A percentile compares a stretch with the other conserved stretches of the same genome.
These are phyloP conservation scores for Podospora conica DNA, from an alignment of 495 filamentous ascomycete species.

Conservation along the genomic window DNA sequence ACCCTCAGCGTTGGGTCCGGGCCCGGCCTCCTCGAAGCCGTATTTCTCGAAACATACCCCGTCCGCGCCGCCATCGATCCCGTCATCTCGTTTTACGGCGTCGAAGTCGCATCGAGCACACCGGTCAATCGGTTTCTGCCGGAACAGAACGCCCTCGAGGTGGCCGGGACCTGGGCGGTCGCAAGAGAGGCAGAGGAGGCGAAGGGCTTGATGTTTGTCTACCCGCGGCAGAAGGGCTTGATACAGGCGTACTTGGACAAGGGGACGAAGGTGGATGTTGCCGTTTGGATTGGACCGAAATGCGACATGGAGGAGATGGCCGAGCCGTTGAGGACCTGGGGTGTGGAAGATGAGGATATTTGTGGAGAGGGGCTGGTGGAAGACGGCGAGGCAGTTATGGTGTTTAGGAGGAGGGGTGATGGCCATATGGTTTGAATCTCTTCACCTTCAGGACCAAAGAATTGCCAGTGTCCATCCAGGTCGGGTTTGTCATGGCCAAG, in stretches of 20 bases:
- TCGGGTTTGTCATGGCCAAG: neutral
- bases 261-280: conserved; percentile 8
- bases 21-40: conserved; percentile 24
- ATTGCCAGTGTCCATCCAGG: neutral
- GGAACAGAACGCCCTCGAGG: conserved; percentile 4
- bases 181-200: neutral
- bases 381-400: conserved; percentile 17
- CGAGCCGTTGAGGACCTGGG: conserved; percentile 8
- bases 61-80: neutral
- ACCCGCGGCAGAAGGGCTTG: conserved; percentile 16
- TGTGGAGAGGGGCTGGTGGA: conserved; percentile 9
- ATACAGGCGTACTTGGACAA: conserved; percentile 14
- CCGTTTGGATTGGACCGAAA: conserved; percentile 24
- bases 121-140: conserved; percentile 20
- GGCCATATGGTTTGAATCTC: neutral
- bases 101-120: conserved; percentile 11
- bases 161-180: conserved; percentile 21
- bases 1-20: conserved; percentile 23
- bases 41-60: conserved; percentile 14
- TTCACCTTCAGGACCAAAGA: too few species aligned
- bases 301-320: conserved; percentile 20
- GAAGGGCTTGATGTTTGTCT: conserved; percentile 21
- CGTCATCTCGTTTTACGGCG: conserved; percentile 12
- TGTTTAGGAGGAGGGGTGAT: conserved; percentile 14
- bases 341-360: conserved; percentile 1